Percentiles rank a stretch among this genome's conserved stretches.
Conservation (phyloP, 768 basidiomycete genomes). For the Lactarius akahatsu region DNA sequence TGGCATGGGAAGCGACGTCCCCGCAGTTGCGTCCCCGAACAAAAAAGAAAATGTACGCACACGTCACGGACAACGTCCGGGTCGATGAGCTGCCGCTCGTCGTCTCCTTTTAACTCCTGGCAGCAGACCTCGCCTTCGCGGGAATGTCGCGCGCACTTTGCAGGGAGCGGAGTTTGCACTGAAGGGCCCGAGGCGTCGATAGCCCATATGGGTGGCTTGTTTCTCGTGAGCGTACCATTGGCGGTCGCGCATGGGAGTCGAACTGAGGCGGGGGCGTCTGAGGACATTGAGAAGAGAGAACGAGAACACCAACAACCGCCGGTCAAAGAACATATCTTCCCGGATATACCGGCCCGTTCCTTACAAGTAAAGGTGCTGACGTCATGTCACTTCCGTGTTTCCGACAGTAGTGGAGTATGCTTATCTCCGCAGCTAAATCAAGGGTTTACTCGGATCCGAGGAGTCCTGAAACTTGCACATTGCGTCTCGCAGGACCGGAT, state of each 20-base stretch:
- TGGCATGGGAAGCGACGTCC: constrained; percentile 1
- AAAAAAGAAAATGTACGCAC: constrained; percentile 44
- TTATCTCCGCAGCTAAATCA: no score
- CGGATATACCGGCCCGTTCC: background rate
- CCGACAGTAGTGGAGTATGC: no score
- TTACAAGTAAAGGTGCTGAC: no score
- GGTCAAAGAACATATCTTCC: background rate
- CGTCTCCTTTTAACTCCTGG: constrained; percentile 78
- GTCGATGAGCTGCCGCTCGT: constrained; percentile 78
- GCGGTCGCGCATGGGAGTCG: constrained; percentile 9
- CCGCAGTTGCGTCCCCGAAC: constrained; percentile 12
- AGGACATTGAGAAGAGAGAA: constrained; percentile 13
- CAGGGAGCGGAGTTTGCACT: constrained; percentile 45
- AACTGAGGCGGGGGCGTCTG: constrained; percentile 6
- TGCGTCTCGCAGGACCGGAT: background rate
- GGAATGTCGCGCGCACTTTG: constrained; percentile 57
- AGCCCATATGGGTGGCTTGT: constrained; percentile 64
- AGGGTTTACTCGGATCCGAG: background rate
- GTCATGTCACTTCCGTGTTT: no score
- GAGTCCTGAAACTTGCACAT: background rate
- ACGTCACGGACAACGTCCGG: constrained; percentile 87
- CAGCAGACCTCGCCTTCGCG: constrained; percentile 68
- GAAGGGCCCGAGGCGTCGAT: constrained; percentile 46
- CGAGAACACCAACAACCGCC: background rate
- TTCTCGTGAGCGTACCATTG: constrained; percentile 17